These are phyloP conservation scores for Beauveria rudraprayagi DNA, from an alignment of 2,329 filamentous ascomycete species.

Conservation along the genomic window DNA sequence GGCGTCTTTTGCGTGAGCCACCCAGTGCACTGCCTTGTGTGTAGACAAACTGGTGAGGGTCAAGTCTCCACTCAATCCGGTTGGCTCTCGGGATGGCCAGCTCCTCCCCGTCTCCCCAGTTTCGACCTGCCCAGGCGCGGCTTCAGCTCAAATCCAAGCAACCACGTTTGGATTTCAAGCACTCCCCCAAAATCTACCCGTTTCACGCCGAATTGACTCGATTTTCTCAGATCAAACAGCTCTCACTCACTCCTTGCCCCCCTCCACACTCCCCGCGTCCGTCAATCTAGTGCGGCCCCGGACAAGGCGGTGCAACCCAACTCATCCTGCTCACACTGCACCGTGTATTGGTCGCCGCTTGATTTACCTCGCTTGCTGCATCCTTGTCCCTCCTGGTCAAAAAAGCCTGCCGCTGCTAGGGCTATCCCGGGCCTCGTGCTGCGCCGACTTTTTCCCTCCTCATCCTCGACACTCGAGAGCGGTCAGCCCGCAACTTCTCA, in stretches of 20 bases:
- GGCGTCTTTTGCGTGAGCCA: too few relatives aligned
- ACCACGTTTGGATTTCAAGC: background rate
- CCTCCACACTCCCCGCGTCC: background rate
- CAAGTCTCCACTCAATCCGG: too few relatives aligned
- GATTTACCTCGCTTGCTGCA: background rate
- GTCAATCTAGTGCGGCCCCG: background rate
- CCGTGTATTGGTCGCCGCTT: background rate
- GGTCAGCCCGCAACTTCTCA: background rate
- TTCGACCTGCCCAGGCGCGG: background rate
- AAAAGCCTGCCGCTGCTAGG: background rate
- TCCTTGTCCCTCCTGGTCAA: background rate
- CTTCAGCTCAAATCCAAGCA: background rate
- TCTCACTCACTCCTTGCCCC: background rate
- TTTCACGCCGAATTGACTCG: background rate
- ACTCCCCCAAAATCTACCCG: background rate
- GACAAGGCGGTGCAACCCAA: background rate
- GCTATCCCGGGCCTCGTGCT: conserved; percentile 2
- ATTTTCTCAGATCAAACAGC: background rate
- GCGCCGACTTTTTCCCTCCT: background rate
- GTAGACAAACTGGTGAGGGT: too few relatives aligned
- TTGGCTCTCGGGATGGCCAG: too few relatives aligned
- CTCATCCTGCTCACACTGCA: background rate
- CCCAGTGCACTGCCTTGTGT: too few relatives aligned
- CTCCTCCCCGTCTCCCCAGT: too few relatives aligned
- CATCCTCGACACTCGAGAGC: background rate